Evolutionary conservation across 2,329 filamentous ascomycete species (phyloP).

Genomic region (Sordariomycetes sp.): DNA sequence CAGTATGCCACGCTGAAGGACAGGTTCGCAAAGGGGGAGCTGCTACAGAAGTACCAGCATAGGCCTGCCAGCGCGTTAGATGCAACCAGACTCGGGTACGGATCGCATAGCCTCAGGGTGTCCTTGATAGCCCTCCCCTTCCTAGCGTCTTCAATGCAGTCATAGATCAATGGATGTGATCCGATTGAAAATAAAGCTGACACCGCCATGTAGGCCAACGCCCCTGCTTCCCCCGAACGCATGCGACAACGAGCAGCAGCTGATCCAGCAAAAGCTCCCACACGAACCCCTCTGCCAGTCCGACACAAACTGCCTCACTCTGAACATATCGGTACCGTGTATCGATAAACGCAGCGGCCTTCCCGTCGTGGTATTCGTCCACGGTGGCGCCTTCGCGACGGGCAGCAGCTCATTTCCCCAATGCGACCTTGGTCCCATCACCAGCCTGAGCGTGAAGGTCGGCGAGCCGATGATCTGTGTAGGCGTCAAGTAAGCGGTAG

Average conservation of each 20-base stretch:
- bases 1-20: constrained; percentile 12
- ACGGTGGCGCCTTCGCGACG: constrained; percentile 37
- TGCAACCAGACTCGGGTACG: constrained; percentile 14
- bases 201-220: too few relatives aligned
- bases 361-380: constrained; percentile 41
- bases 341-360: constrained; percentile 18
- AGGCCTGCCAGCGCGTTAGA: constrained; percentile 4
- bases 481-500: constrained; percentile 21
- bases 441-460: constrained; percentile 28
- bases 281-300: constrained; percentile 24
- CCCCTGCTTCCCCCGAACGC: too few relatives aligned
- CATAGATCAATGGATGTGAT: too few relatives aligned
- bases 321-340: constrained; percentile 37
- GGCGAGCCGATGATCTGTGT: constrained; percentile 16
- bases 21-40: constrained; percentile 8
- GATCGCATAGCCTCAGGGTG: constrained; percentile 21
- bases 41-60: constrained; percentile 7
- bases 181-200: too few relatives aligned
- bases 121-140: too few relatives aligned
- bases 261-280: constrained; percentile 36
- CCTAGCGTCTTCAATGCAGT: too few relatives aligned
- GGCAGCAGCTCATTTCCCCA: constrained; percentile 42
- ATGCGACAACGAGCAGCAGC: constrained; percentile 30
- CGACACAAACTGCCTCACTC: constrained; percentile 36
- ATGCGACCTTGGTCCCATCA: constrained; percentile 32